Percentiles rank a stretch among this genome's conserved stretches.
phyloP scores from a whole-genome alignment of 257 asterid genomes.

The Gentiana straminea region DNA sequence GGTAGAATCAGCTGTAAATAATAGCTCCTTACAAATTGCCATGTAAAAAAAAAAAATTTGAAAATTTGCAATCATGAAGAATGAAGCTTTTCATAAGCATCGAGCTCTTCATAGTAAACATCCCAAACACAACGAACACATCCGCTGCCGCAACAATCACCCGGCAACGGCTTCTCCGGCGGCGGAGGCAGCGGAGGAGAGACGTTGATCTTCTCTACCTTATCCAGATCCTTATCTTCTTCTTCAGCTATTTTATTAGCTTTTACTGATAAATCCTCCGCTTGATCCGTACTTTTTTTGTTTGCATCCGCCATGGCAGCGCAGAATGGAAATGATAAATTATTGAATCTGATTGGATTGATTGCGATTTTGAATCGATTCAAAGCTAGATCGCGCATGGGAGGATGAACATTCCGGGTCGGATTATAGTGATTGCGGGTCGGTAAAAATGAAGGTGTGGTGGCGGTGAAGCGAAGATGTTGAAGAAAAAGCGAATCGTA shows the following conservation, averaged over 20 bases:
- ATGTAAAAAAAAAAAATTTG: no score
- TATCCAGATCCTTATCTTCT: neutral
- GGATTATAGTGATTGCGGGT: no score
- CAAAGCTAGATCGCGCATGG: neutral
- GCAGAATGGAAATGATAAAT: neutral
- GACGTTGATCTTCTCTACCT: slow-evolving; percentile 20
- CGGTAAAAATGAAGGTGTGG: no score
- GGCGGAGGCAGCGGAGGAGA: slow-evolving; percentile 77
- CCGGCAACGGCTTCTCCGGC: slow-evolving; percentile 78
- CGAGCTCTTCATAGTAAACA: slow-evolving; percentile 61
- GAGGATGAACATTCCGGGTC: neutral
- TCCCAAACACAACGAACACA: slow-evolving; percentile 83
- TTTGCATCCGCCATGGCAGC: slow-evolving; percentile 32
- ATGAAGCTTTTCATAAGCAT: slow-evolving; percentile 41
- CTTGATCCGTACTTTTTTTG: slow-evolving; percentile 7
- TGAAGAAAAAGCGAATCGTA: no score
- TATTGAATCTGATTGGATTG: neutral
- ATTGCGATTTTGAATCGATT: neutral
- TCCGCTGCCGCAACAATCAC: slow-evolving; percentile 80
- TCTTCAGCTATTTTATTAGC: no score
- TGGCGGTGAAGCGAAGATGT: no score
- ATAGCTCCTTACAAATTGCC: no score
- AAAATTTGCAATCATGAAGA: no score
- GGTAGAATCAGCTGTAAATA: no score
- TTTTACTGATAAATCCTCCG: slow-evolving; percentile 2